These are phyloP conservation scores for Neohortaea acidophila DNA, from an alignment of 495 filamentous ascomycete species.

Conservation along the genomic window DNA sequence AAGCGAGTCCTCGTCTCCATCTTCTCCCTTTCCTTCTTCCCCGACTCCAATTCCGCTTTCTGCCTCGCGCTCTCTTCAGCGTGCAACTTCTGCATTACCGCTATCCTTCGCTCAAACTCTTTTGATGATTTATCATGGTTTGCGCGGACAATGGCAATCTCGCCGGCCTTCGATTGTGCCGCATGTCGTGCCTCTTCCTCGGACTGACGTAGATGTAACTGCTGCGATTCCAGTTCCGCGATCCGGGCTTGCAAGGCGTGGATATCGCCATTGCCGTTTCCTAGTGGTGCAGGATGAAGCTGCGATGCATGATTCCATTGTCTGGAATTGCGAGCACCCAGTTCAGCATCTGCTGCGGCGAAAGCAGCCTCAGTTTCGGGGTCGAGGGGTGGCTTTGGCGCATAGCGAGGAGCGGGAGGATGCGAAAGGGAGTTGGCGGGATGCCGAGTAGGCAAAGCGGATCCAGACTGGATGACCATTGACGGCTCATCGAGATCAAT, in stretches of 20 bases:
- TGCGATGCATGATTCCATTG: constrained; percentile 12
- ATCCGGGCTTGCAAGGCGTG: constrained; percentile 28
- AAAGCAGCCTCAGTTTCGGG: constrained; percentile 24
- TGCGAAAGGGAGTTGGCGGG: background rate
- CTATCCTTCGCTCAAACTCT: constrained; percentile 41
- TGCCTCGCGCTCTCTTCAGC: constrained; percentile 40
- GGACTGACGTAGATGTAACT: constrained; percentile 33
- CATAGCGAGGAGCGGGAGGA: constrained; percentile 38
- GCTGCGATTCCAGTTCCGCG: constrained; percentile 40
- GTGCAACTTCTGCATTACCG: constrained; percentile 37
- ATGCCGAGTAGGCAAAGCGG: background rate
- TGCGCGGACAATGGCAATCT: constrained; percentile 52
- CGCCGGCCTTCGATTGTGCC: constrained; percentile 43
- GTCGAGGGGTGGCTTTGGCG: constrained; percentile 37
- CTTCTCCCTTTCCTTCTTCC: constrained; percentile 41
- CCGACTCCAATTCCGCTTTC: constrained; percentile 41
- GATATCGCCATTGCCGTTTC: constrained; percentile 9
- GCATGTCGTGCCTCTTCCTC: constrained; percentile 35
- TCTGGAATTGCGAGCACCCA: constrained; percentile 18
- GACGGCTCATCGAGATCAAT: constrained; percentile 27
- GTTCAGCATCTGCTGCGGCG: constrained; percentile 22
- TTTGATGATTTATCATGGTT: constrained; percentile 41
- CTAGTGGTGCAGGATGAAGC: background rate
- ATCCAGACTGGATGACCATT: constrained; percentile 30
- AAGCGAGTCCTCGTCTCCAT: constrained; percentile 50